These are phyloP conservation scores for Haplosporangium gracile DNA, from an alignment of 192 early-diverging fungal genomes.

Conservation along the genomic window DNA sequence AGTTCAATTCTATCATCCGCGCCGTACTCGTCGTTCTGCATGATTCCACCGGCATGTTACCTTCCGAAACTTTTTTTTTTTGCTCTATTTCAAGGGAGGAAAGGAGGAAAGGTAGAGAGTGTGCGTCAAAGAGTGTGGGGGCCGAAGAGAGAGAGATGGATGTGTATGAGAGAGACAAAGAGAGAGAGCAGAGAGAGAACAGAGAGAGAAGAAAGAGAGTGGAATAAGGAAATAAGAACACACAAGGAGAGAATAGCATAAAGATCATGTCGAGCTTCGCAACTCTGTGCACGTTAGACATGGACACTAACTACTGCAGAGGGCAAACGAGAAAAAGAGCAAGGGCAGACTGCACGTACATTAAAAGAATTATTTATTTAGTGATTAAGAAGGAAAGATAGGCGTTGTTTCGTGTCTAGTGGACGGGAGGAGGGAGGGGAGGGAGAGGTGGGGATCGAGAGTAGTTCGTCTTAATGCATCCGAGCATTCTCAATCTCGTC, in stretches of 20 bases:
- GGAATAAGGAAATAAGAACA: neutral
- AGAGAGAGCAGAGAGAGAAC: too few species aligned
- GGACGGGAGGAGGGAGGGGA: neutral
- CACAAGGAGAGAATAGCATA: neutral
- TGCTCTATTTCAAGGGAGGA: too few species aligned
- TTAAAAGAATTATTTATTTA: too few species aligned
- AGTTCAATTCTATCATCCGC: too few species aligned
- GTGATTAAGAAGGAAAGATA: too few species aligned
- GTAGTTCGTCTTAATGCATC: conserved; percentile 15
- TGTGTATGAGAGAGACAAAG: neutral
- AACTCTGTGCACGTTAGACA: neutral
- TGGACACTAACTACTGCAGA: neutral
- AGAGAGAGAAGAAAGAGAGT: too few species aligned
- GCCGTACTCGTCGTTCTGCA: too few species aligned
- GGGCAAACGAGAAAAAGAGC: neutral
- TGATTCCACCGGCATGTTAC: too few species aligned
- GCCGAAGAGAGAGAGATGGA: neutral
- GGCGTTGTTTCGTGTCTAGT: neutral
- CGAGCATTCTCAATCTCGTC: conserved; percentile 48
- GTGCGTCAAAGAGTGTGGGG: too few species aligned
- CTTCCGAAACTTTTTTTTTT: too few species aligned
- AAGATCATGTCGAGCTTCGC: neutral
- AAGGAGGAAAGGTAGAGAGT: neutral
- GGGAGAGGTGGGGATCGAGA: neutral
- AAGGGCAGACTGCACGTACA: too few species aligned